Conservation (phyloP, 2,329 filamentous ascomycete genomes). For the Phialemonium atrogriseum region DNA sequence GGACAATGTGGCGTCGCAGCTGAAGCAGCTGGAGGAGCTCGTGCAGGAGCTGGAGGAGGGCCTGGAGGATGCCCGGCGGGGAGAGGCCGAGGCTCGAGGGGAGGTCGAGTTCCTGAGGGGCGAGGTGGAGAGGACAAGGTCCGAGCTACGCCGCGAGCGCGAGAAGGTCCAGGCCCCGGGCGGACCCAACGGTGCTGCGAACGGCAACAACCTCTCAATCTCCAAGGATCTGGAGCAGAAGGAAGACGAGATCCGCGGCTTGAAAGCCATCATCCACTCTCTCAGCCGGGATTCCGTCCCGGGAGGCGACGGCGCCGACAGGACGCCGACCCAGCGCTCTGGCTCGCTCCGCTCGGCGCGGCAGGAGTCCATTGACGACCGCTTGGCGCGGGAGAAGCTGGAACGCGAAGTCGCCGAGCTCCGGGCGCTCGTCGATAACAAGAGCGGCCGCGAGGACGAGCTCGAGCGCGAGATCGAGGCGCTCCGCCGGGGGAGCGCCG, state of each 20-base stretch:
- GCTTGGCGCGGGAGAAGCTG: constrained; percentile 56
- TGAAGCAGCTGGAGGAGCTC: constrained; percentile 92
- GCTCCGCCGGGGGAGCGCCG: constrained; percentile 40
- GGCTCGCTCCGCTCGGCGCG: constrained; percentile 35
- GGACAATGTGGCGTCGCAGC: constrained; percentile 78
- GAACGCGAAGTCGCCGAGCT: constrained; percentile 77
- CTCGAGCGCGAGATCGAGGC: constrained; percentile 73
- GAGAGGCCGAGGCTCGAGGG: constrained; percentile 89
- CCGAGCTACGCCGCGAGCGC: constrained; percentile 79
- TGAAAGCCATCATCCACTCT: constrained; percentile 97
- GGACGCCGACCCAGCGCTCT: constrained; percentile 21
- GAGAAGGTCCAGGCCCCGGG: constrained; percentile 74
- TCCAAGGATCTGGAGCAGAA: constrained; percentile 83
- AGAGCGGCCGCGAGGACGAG: constrained; percentile 70
- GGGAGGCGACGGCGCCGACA: constrained; percentile 25
- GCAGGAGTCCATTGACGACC: constrained; percentile 44
- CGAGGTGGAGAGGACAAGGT: constrained; percentile 84
- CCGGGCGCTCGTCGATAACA: constrained; percentile 63
- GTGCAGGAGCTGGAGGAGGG: constrained; percentile 97
- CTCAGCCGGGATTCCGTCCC: constrained; percentile 69
- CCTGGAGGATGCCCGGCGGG: constrained; percentile 84
- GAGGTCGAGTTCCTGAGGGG: constrained; percentile 94
- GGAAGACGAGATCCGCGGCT: constrained; percentile 91
- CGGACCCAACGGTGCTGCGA: constrained; percentile 42
- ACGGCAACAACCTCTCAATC: constrained; percentile 31